Conservation (phyloP, 768 basidiomycete genomes). For the Boletus vermiculosoides region DNA sequence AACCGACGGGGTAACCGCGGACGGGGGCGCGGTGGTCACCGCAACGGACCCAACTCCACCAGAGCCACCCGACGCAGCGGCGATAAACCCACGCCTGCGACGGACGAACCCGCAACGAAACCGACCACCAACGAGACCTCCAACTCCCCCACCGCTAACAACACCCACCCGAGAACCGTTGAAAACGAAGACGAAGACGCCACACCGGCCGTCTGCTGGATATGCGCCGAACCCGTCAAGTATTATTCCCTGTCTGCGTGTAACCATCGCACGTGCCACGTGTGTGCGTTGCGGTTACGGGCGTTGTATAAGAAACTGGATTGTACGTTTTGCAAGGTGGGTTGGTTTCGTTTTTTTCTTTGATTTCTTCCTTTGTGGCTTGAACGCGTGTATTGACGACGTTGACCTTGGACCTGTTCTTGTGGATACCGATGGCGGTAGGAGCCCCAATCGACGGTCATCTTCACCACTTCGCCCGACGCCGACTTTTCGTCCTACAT, state of each 20-base stretch:
- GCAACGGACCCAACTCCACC: conserved; percentile 1
- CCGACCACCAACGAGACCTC: not conserved
- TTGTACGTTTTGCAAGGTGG: conserved; percentile 95
- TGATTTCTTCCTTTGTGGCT: not conserved
- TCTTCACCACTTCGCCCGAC: conserved; percentile 71
- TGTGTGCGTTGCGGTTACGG: conserved; percentile 83
- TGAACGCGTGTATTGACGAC: not conserved
- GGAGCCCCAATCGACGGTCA: conserved; percentile 72
- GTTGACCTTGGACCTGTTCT: too few relatives aligned
- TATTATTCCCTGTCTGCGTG: conserved; percentile 88
- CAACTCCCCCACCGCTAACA: not conserved
- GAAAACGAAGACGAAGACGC: conserved; percentile 37
- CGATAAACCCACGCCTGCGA: not conserved
- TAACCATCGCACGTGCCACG: conserved; percentile 93
- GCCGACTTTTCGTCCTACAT: conserved; percentile 58
- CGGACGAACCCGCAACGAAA: not conserved
- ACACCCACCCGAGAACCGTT: not conserved
- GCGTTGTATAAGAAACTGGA: conserved; percentile 92
- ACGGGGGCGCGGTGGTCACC: conserved; percentile 18
- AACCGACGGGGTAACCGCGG: conserved; percentile 20
- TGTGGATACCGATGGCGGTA: conserved; percentile 23
- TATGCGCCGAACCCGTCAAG: conserved; percentile 92
- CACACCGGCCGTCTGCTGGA: conserved; percentile 63
- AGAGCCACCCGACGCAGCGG: conserved; percentile 2
- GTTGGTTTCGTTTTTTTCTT: not conserved